Base-by-base conservation (phyloP, 139 green algal species). In the Chlorella sp. region DNA sequence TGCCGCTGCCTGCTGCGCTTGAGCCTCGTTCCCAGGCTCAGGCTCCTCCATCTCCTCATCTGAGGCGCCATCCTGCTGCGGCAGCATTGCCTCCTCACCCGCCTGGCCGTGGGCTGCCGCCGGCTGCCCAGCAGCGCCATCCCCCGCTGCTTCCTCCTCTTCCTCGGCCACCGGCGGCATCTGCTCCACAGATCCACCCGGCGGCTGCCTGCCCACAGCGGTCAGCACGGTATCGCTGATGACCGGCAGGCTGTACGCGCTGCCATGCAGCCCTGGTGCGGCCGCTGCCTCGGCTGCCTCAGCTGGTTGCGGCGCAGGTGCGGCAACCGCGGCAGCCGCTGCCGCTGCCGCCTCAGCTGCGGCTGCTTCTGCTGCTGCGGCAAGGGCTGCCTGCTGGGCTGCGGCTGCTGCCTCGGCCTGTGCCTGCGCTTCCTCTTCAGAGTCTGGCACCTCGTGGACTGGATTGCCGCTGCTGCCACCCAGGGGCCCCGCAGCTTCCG, bases 91-190 rank as follows among this genome's bases (percentile, higher is more conserved):
- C 23, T 13, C 63, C 63, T 69, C 25, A 30, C 18, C 28, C 63
- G 12, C 25, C 63, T 36, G 26, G 5, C 38, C 2, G 12, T 38
- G 3, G 36, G 26, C 63, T 69, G 26, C 63, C 30, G 0, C 30
- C 13, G 13, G 1, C 32, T 60, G 38, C 70, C 47, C 39, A 28
- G 38, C 64, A 23, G 30, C 38, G 6, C 21, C 39, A 26, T 60
- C 34, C 23, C 25, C 70, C 9, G 32, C 70, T 57, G 38, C 70
- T 30, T 11, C 32, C 34, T 28, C 34, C 39, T 56, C 70, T 36
- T 78, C 70, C 70, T 78, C 70, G 26, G 39, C 39, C 70, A 78
- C 70, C 9, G 70, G 26, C 26, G 70, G 70, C 70, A 78, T 44
- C 4, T 25, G 39, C 32, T 47, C 23, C 32, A 26, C 30, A 51